Conservation (phyloP, 2,329 filamentous ascomycete genomes). For the Cordyceps cicadae region DNA sequence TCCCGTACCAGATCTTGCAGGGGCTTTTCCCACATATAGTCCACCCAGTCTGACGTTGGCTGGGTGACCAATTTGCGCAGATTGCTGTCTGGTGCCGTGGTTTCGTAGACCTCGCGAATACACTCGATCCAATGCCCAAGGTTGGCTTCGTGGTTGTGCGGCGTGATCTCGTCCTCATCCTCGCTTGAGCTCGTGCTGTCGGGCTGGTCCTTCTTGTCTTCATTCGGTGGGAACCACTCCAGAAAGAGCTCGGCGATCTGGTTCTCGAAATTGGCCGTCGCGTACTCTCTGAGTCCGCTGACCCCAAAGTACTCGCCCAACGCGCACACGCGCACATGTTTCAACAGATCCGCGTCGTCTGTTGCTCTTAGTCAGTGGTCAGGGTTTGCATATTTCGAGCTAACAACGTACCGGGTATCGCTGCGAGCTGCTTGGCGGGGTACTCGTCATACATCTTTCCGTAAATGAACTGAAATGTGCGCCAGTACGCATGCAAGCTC, state of each 20-base stretch:
- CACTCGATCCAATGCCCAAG: neutral
- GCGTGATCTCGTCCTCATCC: too few relatives aligned
- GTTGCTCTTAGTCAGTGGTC: too few relatives aligned
- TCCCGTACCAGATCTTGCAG: neutral
- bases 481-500: conserved; percentile 13
- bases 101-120: neutral
- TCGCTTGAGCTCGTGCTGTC: too few relatives aligned
- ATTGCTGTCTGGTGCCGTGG: neutral
- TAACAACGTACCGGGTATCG: too few relatives aligned
- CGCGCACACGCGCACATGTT: neutral
- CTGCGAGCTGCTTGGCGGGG: neutral
- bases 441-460: neutral
- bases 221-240: too few relatives aligned
- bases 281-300: neutral
- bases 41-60: neutral
- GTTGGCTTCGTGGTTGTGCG: neutral
- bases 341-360: neutral
- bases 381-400: too few relatives aligned
- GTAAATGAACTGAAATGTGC: conserved; percentile 12
- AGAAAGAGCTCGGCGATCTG: neutral
- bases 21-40: neutral
- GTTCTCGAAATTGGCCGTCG: neutral
- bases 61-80: neutral
- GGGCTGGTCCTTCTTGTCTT: too few relatives aligned
- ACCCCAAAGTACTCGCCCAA: neutral